Conservation (phyloP, 2,329 filamentous ascomycete genomes). For the Macrophomina pseudophaseolina region DNA sequence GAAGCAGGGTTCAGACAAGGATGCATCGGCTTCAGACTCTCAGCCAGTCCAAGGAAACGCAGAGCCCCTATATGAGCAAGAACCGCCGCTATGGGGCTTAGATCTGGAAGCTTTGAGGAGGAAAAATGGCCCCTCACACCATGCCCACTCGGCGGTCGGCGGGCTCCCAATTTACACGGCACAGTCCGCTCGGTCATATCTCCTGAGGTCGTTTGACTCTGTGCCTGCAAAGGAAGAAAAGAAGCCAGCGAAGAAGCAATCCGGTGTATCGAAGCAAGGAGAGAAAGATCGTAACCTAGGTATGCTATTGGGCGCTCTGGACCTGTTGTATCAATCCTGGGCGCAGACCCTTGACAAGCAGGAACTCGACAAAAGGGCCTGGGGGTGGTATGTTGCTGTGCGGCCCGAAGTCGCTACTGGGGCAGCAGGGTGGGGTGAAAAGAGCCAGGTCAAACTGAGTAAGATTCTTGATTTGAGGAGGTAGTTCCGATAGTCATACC, state of each 20-base stretch:
- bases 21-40: slow-evolving; percentile 31
- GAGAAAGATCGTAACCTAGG: slow-evolving; percentile 74
- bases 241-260: slow-evolving; percentile 57
- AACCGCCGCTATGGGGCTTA: slow-evolving; percentile 62
- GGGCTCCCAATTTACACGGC: slow-evolving; percentile 76
- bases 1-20: slow-evolving; percentile 11
- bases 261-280: slow-evolving; percentile 56
- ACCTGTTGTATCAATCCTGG: slow-evolving; percentile 78
- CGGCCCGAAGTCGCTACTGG: slow-evolving; percentile 78
- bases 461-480: slow-evolving; percentile 57
- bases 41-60: slow-evolving; percentile 31
- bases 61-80: slow-evolving; percentile 35
- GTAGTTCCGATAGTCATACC: not conserved
- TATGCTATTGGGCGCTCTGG: slow-evolving; percentile 71
- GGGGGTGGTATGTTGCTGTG: slow-evolving; percentile 80
- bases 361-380: slow-evolving; percentile 77
- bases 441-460: slow-evolving; percentile 69
- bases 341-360: slow-evolving; percentile 62
- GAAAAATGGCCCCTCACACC: slow-evolving; percentile 43
- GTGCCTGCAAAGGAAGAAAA: slow-evolving; percentile 3
- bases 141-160: slow-evolving; percentile 32
- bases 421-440: slow-evolving; percentile 81
- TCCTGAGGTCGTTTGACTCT: slow-evolving; percentile 61
- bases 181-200: slow-evolving; percentile 67
- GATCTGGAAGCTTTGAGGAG: slow-evolving; percentile 62